Percentiles rank a stretch among this genome's conserved stretches.
phyloP scores from a whole-genome alignment of 2,329 filamentous ascomycete genomes.

The Furcasterigmium sp. region DNA sequence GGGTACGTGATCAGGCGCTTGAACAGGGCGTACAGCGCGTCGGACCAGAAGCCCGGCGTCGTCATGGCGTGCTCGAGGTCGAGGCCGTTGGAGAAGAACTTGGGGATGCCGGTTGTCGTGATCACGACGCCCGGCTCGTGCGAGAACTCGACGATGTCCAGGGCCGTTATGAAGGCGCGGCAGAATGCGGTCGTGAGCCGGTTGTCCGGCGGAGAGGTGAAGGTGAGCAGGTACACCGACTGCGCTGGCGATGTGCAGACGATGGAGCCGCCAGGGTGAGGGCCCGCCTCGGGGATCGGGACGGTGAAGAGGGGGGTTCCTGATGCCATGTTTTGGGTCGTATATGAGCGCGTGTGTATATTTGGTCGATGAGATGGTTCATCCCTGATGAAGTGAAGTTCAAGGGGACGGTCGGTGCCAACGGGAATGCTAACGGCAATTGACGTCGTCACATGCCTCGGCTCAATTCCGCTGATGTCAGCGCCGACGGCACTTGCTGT shows the following conservation, averaged over 20 bases:
- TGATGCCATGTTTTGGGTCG: constrained; percentile 17
- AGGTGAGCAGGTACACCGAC: constrained; percentile 67
- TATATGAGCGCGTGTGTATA: no score
- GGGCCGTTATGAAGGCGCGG: constrained; percentile 60
- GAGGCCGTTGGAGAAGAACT: constrained; percentile 83
- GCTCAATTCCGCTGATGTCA: no score
- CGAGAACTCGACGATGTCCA: constrained; percentile 69
- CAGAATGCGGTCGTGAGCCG: constrained; percentile 66
- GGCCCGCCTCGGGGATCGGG: constrained; percentile 41
- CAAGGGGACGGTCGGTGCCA: no score
- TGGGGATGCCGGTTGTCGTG: constrained; percentile 66
- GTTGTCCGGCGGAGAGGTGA: constrained; percentile 69
- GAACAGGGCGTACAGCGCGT: constrained; percentile 60
- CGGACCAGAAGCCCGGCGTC: constrained; percentile 56
- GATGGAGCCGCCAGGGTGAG: constrained; percentile 51
- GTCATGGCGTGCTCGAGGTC: constrained; percentile 63
- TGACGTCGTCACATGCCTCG: no score
- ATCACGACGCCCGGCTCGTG: constrained; percentile 64
- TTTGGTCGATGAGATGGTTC: no score
- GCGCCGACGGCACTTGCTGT: no score
- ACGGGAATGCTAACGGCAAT: no score
- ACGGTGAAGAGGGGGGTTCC: constrained; percentile 50
- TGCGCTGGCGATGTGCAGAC: constrained; percentile 56
- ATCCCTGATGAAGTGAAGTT: no score
- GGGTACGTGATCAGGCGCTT: constrained; percentile 58